These are phyloP conservation scores for Ramularia collo-cygni DNA, from an alignment of 2,329 filamentous ascomycete genomes.

Conservation along the genomic window DNA sequence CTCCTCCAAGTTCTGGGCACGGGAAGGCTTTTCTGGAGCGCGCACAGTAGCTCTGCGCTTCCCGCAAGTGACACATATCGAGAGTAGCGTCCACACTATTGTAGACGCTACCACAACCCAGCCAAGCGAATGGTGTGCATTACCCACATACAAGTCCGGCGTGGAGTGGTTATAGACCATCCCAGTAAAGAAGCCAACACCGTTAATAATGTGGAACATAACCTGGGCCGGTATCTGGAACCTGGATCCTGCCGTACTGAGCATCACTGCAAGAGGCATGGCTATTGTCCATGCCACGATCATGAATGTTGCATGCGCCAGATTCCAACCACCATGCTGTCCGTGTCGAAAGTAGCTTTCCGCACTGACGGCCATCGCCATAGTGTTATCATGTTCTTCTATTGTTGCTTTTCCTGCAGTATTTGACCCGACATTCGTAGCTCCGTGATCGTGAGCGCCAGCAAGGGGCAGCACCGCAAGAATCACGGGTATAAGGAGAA, in stretches of 20 bases:
- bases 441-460: constrained; percentile 35
- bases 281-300: constrained; percentile 64
- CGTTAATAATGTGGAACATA: constrained; percentile 38
- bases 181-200: constrained; percentile 57
- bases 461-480: constrained; percentile 35
- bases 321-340: constrained; percentile 50
- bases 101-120: constrained; percentile 75
- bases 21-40: too few relatives aligned
- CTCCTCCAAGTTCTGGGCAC: constrained; percentile 26
- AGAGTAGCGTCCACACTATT: constrained; percentile 62
- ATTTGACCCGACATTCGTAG: constrained; percentile 25
- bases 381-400: constrained; percentile 25
- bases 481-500: constrained; percentile 25
- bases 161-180: constrained; percentile 72
- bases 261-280: constrained; percentile 72
- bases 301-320: constrained; percentile 66
- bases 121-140: constrained; percentile 80
- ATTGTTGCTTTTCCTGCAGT: constrained; percentile 5
- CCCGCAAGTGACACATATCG: constrained; percentile 54
- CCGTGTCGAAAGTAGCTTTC: constrained; percentile 53
- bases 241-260: constrained; percentile 74
- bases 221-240: constrained; percentile 65
- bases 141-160: constrained; percentile 78
- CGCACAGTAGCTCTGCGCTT: constrained; percentile 16
- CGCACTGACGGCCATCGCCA: constrained; percentile 10